Conservation (phyloP, 306 rosid genomes). For the Prunus salicina region DNA sequence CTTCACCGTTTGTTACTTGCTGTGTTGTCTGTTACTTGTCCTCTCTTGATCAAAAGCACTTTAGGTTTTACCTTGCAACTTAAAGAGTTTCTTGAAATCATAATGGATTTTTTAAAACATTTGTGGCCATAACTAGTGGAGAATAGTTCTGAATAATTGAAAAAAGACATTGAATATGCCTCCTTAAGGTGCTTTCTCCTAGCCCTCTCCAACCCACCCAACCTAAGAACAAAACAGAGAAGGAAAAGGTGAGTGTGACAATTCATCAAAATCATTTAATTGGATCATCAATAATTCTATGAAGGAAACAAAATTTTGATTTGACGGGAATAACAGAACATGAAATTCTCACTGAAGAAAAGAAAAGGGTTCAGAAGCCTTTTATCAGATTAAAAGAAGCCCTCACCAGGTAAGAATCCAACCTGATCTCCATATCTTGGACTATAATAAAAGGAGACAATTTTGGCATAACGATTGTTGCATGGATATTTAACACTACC, state of each 20-base stretch:
- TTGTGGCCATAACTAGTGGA: not conserved
- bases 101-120: not conserved
- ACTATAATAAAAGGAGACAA: not conserved
- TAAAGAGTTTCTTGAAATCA: not conserved
- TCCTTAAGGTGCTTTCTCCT: too few species aligned
- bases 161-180: not conserved
- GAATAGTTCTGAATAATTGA: not conserved
- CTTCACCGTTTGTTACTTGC: not conserved
- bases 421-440: conserved; percentile 2
- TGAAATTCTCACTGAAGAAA: not conserved
- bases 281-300: not conserved
- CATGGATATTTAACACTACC: not conserved
- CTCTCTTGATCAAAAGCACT: not conserved
- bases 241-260: not conserved
- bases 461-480: not conserved
- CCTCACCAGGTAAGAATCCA: not conserved
- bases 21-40: not conserved
- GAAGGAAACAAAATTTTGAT: not conserved
- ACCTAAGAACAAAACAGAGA: not conserved
- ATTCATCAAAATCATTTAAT: too few species aligned
- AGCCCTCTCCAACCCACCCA: not conserved
- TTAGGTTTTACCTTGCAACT: not conserved
- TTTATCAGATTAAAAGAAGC: not conserved
- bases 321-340: not conserved
- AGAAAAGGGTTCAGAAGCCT: not conserved